Base-by-base conservation (phyloP, 768 basidiomycete genomes). In the Chalciporus chontae region DNA sequence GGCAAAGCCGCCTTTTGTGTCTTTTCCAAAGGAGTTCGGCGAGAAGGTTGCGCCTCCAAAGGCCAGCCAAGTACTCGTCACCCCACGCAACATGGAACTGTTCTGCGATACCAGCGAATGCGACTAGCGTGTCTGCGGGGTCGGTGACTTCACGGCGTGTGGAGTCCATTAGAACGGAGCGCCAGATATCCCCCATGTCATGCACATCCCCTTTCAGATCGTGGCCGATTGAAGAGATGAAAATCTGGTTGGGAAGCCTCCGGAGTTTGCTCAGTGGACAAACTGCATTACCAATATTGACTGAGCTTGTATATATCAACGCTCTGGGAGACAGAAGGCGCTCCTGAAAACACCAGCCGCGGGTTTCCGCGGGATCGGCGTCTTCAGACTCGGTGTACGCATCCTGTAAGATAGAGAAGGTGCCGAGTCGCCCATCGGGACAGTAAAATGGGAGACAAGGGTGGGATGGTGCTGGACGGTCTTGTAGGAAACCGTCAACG, bases 311-410 rank as follows among this genome's bases (percentile, higher is more conserved):
- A n/a, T 47, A 47, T n/a, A 47, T 21, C 9, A 47, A 36, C 11
- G 7, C 11, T 4, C 45, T 17, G 11, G 45, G 45, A 24, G 45
- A 47, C 9, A 47, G 36, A 17, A 47, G 45, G 24, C 45, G 45
- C 45, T 47, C 34, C 36, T 47, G 45, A 18, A 47, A 21, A 38
- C 45, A 47, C 45, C 45, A 47, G 3, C n/a, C 34, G 8, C 45
- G 45, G 6, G n/a, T 8, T 36, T 47, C 37, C 7, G 38, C 45
- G 8, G 45, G 45, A 2, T 47, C 45, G 21, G n/a, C 6, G 8
- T 11, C 10, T 10, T 21, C 45, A 4, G 21, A 17, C 19, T 24
- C 21, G 37, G 4, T 36, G 17, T 47, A 4, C 6, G 6, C 34
- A 17, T 13, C 34, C 8, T 10, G 15, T 13, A 47, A n/a, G 3